Evolutionary conservation across 2,329 filamentous ascomycete species (phyloP), one percentile per base, ranked within the genome.

Genomic region (Ophiostoma sp.): DNA sequence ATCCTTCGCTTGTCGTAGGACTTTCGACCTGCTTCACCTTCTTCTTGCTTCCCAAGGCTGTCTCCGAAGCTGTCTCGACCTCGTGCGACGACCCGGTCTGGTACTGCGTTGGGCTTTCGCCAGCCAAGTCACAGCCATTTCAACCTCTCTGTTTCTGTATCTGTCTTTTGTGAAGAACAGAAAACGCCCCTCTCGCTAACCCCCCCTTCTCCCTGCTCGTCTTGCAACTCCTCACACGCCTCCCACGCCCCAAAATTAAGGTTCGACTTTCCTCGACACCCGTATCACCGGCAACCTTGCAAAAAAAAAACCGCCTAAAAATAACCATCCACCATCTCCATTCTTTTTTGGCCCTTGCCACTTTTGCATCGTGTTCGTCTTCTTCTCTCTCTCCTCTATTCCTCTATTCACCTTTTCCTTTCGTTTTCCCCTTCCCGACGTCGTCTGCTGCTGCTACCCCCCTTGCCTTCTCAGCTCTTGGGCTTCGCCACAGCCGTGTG

Each of bases 231-330:
- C 8, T 42, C 50, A 25, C 7, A 22, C n/a, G 22, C n/a, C 8
- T 42, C 50, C 22, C 7, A 22, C n/a, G 22, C 66, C 68, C 68
- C 19, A 42, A 73, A 59, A 68, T 71, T 71, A 73, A 73, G 69
- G 72, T 71, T 73, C 57, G 68, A 63, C 45, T 71, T 71, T 55
- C 45, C 31, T 73, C 59, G 50, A 68, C 45, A 42, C 52, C 69
- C 72, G 72, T 73, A 71, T 71, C 72, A 74, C 72, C 72, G 17
- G 69, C 69, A 71, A 74, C 72, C 72, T 71, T 63, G 52, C 72
- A 12, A 22, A 66, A 63, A n/a, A 63, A 64, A 69, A 55, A 28
- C 69, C 69, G 48, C 72, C 72, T 71, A 71, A 71, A 73, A 71
- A 73, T 71, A 69, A 70, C 69, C 22, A 45, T 52, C 59, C 48